Percentiles rank a stretch among this genome's conserved stretches.
Conservation (phyloP, 805 yeast genomes). For the Torulaspora microellipsoides region DNA sequence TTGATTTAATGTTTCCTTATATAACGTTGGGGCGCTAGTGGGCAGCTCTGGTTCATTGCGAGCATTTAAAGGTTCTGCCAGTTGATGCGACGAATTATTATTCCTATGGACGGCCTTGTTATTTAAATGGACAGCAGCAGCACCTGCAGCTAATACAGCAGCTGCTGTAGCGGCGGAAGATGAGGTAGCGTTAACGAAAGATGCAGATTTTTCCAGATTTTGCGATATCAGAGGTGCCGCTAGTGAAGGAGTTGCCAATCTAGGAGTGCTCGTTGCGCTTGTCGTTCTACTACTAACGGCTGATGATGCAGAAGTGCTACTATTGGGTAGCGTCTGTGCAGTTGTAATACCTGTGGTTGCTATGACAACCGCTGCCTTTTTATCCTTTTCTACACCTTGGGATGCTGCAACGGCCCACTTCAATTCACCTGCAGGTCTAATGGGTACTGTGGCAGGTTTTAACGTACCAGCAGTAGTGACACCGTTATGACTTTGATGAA, state of each 20-base stretch:
- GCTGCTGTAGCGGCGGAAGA: conserved; percentile 24
- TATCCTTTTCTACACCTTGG: conserved; percentile 27
- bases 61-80: conserved; percentile 4
- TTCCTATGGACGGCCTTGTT: conserved; percentile 21
- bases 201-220: conserved; percentile 12
- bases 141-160: conserved; percentile 27
- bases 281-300: conserved; percentile 12
- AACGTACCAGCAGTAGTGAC: conserved; percentile 33
- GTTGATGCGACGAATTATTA: conserved; percentile 7
- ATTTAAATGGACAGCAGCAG: conserved; percentile 25
- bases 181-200: conserved; percentile 7
- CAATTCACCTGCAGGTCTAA: conserved; percentile 49
- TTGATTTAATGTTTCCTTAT: conserved; percentile 2
- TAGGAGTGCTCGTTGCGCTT: conserved; percentile 22
- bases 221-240: conserved; percentile 9
- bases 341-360: conserved; percentile 1
- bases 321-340: conserved; percentile 1
- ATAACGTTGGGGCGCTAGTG: background rate
- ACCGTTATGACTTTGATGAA: conserved; percentile 32
- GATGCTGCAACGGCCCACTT: conserved; percentile 58
- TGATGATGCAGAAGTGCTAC: conserved; percentile 15
- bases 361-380: conserved; percentile 13
- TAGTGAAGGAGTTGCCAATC: conserved; percentile 15
- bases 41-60: conserved; percentile 1
- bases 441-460: conserved; percentile 52